These are phyloP conservation scores for Phytophthora nicotianae DNA, from an alignment of 352 stramenopile species.

Conservation along the genomic window DNA sequence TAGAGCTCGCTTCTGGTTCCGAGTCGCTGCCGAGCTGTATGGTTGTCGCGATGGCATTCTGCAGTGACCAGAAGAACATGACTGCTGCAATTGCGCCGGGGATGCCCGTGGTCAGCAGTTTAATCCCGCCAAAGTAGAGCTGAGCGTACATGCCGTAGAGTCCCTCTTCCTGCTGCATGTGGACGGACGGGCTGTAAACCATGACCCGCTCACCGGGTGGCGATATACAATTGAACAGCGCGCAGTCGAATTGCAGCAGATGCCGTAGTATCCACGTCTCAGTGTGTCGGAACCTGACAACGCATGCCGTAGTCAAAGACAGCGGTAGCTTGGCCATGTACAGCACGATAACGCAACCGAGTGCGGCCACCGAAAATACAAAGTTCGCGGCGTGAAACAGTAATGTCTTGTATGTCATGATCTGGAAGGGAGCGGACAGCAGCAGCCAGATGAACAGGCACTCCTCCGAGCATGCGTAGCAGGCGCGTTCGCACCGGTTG, in stretches of 20 bases:
- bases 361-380: constrained; percentile 44
- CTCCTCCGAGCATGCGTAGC: constrained; percentile 40
- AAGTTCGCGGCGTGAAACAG: constrained; percentile 62
- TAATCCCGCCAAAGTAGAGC: constrained; percentile 62
- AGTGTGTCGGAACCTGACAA: constrained; percentile 21
- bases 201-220: constrained; percentile 46
- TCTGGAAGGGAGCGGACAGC: constrained; percentile 53
- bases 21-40: constrained; percentile 18
- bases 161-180: constrained; percentile 35
- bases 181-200: constrained; percentile 50
- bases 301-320: constrained; percentile 3
- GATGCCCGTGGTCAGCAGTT: constrained; percentile 55
- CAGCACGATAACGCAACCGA: constrained; percentile 35
- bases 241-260: constrained; percentile 49
- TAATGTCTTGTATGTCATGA: constrained; percentile 64
- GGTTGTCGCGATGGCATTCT: constrained; percentile 33
- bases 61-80: constrained; percentile 57
- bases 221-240: constrained; percentile 70
- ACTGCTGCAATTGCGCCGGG: constrained; percentile 45
- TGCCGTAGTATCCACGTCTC: constrained; percentile 39
- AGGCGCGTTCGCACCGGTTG: constrained; percentile 16
- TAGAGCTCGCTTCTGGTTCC: neutral
- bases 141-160: constrained; percentile 51
- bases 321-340: constrained; percentile 33
- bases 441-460: constrained; percentile 60